Evolutionary conservation across 2,329 filamentous ascomycete species (phyloP).

Genomic region (Colletotrichum aenigma): DNA sequence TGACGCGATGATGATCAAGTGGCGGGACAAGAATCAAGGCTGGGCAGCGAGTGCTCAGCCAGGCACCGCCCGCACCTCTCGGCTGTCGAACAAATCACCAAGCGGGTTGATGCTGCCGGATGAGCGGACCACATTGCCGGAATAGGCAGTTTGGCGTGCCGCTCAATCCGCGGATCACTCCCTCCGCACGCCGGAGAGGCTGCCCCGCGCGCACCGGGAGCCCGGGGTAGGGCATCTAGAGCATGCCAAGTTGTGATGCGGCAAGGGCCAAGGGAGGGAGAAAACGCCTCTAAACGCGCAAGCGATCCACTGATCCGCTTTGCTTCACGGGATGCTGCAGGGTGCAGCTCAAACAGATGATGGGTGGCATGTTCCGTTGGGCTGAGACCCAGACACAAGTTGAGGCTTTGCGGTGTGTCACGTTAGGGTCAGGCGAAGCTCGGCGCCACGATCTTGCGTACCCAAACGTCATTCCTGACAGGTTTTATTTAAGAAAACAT

Average conservation of each 20-base stretch:
- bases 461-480: background rate
- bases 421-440: background rate
- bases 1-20: slow-evolving; percentile 17
- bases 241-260: background rate
- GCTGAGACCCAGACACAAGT: background rate
- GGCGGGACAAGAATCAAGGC: background rate
- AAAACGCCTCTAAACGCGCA: background rate
- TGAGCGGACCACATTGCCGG: background rate
- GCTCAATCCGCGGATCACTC: background rate
- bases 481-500: background rate
- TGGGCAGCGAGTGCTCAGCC: background rate
- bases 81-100: background rate
- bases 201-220: background rate
- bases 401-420: background rate
- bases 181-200: background rate
- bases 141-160: background rate
- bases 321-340: slow-evolving; percentile 7
- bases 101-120: background rate
- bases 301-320: slow-evolving; percentile 5
- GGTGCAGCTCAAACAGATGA: background rate
- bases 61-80: background rate
- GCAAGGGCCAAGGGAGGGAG: background rate
- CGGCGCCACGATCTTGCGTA: background rate
- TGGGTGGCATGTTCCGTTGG: background rate
- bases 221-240: background rate